Conservation (phyloP, 176 grass and related monocot species). For the Triticum urartu region DNA sequence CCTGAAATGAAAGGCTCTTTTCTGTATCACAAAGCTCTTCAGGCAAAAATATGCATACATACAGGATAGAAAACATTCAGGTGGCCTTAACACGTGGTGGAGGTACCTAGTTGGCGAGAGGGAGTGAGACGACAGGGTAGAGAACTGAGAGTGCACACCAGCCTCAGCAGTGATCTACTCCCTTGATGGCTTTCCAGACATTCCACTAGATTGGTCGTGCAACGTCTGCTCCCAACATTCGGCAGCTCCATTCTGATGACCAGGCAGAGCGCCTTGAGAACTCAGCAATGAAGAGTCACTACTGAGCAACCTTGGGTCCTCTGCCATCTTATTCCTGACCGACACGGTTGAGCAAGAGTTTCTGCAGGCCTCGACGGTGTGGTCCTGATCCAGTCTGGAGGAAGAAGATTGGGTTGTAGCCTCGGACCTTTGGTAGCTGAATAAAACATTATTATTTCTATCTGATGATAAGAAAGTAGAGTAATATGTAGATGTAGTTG, state of each 20-base stretch:
- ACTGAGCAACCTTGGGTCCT: constrained; percentile 31
- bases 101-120: constrained; percentile 82
- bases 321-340: neutral
- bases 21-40: neutral
- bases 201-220: constrained; percentile 38
- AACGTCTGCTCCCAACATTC: constrained; percentile 17
- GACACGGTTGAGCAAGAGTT: neutral
- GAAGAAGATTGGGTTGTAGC: constrained; percentile 24
- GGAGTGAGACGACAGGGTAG: constrained; percentile 67
- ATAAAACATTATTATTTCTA: neutral
- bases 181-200: constrained; percentile 30
- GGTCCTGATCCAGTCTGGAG: constrained; percentile 26
- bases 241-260: constrained; percentile 32
- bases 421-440: constrained; percentile 46
- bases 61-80: neutral
- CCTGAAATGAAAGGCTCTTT: constrained; percentile 38
- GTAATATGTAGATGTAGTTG: too few species aligned
- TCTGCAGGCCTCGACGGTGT: constrained; percentile 3
- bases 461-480: too few species aligned
- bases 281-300: neutral
- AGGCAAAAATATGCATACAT: neutral
- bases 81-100: neutral
- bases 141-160: constrained; percentile 53
- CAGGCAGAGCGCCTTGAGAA: constrained; percentile 2
- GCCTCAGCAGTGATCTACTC: constrained; percentile 35